Conservation (phyloP, 2,329 filamentous ascomycete species). For the Ascochyta koolunga region DNA sequence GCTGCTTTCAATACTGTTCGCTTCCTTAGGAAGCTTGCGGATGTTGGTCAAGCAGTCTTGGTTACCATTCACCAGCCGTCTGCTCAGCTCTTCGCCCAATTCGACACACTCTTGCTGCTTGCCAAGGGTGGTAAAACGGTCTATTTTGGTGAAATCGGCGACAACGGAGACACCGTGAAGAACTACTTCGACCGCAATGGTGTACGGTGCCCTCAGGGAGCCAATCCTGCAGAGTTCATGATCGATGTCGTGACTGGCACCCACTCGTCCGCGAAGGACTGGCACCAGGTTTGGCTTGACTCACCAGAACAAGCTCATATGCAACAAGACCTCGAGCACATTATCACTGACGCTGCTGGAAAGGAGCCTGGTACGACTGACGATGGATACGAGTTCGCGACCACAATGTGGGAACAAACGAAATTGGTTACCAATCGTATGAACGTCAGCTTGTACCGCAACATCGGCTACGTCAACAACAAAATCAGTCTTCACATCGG, state of each 20-base stretch:
- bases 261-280: conserved; percentile 29
- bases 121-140: conserved; percentile 77
- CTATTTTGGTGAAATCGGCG: conserved; percentile 81
- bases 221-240: conserved; percentile 73
- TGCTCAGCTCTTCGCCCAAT: conserved; percentile 79
- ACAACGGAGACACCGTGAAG: conserved; percentile 70
- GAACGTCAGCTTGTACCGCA: conserved; percentile 32
- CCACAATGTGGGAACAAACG: conserved; percentile 30
- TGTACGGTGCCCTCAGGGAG: conserved; percentile 59
- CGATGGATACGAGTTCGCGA: conserved; percentile 48
- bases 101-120: conserved; percentile 77
- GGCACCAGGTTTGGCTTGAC: conserved; percentile 49
- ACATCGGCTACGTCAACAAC: conserved; percentile 36
- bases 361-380: conserved; percentile 47
- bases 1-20: conserved; percentile 73
- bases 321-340: conserved; percentile 44
- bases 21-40: conserved; percentile 72
- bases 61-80: conserved; percentile 89
- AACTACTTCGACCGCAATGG: conserved; percentile 58
- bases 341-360: conserved; percentile 47
- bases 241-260: conserved; percentile 69
- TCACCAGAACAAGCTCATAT: conserved; percentile 43
- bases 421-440: conserved; percentile 30
- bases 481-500: conserved; percentile 34
- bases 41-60: conserved; percentile 78